Conservation (phyloP, 176 grass and related monocot genomes). For the Melocanna baccifera region DNA sequence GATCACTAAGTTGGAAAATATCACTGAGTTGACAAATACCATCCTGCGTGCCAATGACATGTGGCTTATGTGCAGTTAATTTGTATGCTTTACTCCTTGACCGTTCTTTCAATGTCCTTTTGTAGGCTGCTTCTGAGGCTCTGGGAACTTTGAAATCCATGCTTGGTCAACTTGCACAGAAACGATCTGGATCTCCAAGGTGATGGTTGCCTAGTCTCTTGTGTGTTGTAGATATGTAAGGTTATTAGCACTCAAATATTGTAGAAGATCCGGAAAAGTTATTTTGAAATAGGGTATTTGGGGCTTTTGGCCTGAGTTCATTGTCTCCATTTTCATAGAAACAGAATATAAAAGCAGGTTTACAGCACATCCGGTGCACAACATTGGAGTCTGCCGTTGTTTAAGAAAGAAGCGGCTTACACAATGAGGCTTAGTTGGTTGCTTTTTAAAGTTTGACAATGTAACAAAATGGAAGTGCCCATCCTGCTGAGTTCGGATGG, state of each 20-base stretch:
- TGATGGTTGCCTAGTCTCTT: constrained; percentile 30
- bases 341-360: background rate
- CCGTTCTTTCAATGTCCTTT: constrained; percentile 4
- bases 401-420: background rate
- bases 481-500: background rate
- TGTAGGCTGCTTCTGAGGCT: constrained; percentile 75
- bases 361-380: background rate
- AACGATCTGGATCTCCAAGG: constrained; percentile 60
- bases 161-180: constrained; percentile 56
- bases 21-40: background rate
- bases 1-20: background rate
- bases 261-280: background rate
- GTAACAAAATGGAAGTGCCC: background rate
- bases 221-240: background rate
- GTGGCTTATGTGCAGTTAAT: background rate
- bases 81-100: background rate
- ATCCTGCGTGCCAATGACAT: background rate
- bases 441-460: background rate
- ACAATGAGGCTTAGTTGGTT: background rate
- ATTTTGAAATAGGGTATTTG: background rate
- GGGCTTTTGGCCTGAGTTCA: background rate
- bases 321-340: background rate
- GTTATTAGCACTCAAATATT: constrained; percentile 8
- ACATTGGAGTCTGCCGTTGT: background rate
- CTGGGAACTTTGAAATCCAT: constrained; percentile 64